phyloP scores from a whole-genome alignment of 192 early-diverging fungal genomes.

The Gigaspora rosea region DNA sequence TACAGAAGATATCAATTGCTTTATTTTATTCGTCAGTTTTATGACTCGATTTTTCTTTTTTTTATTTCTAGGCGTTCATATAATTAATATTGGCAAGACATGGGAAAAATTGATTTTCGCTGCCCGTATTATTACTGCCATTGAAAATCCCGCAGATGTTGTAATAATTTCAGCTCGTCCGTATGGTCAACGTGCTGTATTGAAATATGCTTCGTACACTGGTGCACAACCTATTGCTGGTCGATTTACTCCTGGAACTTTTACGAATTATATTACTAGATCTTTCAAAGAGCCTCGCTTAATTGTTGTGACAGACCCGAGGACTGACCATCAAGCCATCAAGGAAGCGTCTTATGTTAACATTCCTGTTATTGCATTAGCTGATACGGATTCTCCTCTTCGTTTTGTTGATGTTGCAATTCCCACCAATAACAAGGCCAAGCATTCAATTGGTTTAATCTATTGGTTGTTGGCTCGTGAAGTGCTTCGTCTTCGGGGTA shows the following conservation, averaged over 20 bases:
- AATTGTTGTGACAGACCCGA: slow-evolving; percentile 97
- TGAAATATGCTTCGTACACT: slow-evolving; percentile 99
- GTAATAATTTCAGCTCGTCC: slow-evolving; percentile 96
- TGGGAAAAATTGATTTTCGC: slow-evolving; percentile 99
- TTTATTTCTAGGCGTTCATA: slow-evolving; percentile 72
- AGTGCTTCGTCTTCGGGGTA: slow-evolving; percentile 96
- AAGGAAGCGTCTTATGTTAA: slow-evolving; percentile 99
- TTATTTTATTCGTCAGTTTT: background rate
- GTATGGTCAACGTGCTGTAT: slow-evolving; percentile 97
- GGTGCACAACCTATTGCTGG: slow-evolving; percentile 99
- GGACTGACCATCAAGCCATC: slow-evolving; percentile 98
- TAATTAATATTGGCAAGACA: slow-evolving; percentile 99
- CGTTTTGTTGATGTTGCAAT: slow-evolving; percentile 97
- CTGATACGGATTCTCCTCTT: slow-evolving; percentile 96
- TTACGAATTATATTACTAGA: slow-evolving; percentile 99
- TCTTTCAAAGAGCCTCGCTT: slow-evolving; percentile 99
- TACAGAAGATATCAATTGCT: slow-evolving; percentile 13
- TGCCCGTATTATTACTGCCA: slow-evolving; percentile 97
- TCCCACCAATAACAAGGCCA: slow-evolving; percentile 99
- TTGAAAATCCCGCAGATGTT: slow-evolving; percentile 98
- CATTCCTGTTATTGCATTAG: slow-evolving; percentile 99
- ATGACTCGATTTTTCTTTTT: background rate
- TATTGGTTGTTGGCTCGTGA: slow-evolving; percentile 98
- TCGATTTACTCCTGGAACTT: slow-evolving; percentile 99
- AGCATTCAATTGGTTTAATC: slow-evolving; percentile 98